Evolutionary conservation across 1,284 basidiomycete genomes (phyloP).

Genomic region (Cutaneotrichosporon cyanovorans): DNA sequence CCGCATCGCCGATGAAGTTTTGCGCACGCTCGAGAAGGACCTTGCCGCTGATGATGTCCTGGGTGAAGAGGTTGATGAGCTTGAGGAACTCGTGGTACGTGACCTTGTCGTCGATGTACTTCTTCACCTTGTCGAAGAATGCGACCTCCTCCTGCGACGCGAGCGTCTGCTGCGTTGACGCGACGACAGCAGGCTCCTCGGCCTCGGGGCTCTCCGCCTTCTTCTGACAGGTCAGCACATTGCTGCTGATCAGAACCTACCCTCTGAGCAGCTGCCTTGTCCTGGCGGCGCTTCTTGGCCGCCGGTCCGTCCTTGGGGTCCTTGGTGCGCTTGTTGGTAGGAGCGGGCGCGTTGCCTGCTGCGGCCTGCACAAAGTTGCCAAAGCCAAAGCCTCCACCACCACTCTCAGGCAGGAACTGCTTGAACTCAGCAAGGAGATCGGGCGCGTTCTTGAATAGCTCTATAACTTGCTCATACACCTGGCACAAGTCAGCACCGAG

Average conservation of each 20-base stretch:
- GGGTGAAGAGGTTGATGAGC: slow-evolving; percentile 87
- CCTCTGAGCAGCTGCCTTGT: slow-evolving; percentile 48
- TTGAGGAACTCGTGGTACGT: slow-evolving; percentile 96
- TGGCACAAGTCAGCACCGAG: slow-evolving; percentile 39
- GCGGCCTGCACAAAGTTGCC: slow-evolving; percentile 33
- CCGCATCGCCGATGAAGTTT: slow-evolving; percentile 64
- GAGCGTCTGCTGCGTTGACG: slow-evolving; percentile 42
- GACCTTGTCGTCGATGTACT: slow-evolving; percentile 71
- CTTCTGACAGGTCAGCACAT: slow-evolving; percentile 18
- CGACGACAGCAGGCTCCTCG: slow-evolving; percentile 17
- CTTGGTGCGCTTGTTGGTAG: slow-evolving; percentile 29
- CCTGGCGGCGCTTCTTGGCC: slow-evolving; percentile 41
- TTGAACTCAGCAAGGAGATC: slow-evolving; percentile 94
- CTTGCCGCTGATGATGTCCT: slow-evolving; percentile 82
- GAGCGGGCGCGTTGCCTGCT: slow-evolving; percentile 4
- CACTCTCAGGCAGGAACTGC: slow-evolving; percentile 76
- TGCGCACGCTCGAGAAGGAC: slow-evolving; percentile 73
- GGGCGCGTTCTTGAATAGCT: slow-evolving; percentile 83
- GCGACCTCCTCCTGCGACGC: slow-evolving; percentile 74
- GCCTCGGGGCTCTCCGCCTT: slow-evolving; percentile 39
- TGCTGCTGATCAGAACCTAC: slow-evolving; percentile 13
- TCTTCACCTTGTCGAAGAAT: slow-evolving; percentile 91
- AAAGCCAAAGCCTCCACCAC: slow-evolving; percentile 40
- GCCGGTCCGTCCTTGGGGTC: slow-evolving; percentile 37
- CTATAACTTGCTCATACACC: slow-evolving; percentile 87